Evolutionary conservation across 169 alveolate genomes (phyloP).

Genomic region (Plasmodium blacklocki): DNA sequence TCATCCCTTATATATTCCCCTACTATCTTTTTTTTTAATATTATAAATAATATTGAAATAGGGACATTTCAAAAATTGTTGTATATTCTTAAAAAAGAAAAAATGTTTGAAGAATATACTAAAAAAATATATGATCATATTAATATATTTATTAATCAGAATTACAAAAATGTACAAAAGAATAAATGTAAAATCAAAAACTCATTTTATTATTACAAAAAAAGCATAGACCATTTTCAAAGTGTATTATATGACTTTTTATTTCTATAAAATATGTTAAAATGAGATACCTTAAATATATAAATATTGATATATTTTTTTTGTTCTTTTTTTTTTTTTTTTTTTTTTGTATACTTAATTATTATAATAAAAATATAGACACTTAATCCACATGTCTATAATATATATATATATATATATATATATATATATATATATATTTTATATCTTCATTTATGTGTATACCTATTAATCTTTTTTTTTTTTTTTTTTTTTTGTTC

Average conservation of each 20-base stretch:
- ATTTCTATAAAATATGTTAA: conserved; percentile 17
- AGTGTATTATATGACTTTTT: conserved; percentile 56
- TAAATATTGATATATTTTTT: no score
- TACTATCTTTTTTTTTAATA: conserved; percentile 19
- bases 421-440: no score
- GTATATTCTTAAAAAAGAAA: neutral
- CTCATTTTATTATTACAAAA: conserved; percentile 1
- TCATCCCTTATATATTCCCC: conserved; percentile 23
- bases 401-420: no score
- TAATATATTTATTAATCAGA: conserved; percentile 26
- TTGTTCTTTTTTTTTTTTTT: no score
- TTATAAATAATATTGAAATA: conserved; percentile 16
- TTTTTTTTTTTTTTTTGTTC: no score
- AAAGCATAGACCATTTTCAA: conserved; percentile 25
- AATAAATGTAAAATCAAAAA: neutral
- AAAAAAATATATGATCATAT: conserved; percentile 48
- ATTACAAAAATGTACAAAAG: neutral
- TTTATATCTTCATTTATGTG: no score
- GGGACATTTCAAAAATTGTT: conserved; percentile 25
- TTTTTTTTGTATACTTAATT: no score
- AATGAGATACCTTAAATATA: no score
- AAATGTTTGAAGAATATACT: conserved; percentile 6
- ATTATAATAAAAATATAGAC: no score
- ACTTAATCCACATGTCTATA: no score
- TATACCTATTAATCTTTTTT: no score